phyloP scores from a whole-genome alignment of 352 stramenopile genomes.

The Phytopythium sindhum region DNA sequence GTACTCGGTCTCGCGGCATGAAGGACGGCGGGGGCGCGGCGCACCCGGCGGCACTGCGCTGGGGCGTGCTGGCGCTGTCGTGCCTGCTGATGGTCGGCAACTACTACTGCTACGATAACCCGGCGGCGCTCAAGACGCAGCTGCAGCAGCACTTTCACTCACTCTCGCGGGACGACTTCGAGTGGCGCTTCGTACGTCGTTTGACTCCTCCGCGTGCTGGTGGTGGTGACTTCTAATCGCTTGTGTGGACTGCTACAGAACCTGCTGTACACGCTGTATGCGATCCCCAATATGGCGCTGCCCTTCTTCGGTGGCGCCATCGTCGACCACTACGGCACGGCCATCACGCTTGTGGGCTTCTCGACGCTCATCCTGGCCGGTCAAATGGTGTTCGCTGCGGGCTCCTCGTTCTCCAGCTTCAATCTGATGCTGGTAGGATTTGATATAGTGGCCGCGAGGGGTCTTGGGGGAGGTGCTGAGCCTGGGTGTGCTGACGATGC shows the following conservation, averaged over 20 bases:
- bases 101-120: constrained; percentile 92
- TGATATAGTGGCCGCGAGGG: background rate
- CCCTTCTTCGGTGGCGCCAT: constrained; percentile 92
- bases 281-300: constrained; percentile 90
- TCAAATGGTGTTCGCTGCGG: constrained; percentile 87
- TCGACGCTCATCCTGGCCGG: constrained; percentile 76
- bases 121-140: constrained; percentile 82
- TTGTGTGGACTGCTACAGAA: constrained; percentile 42
- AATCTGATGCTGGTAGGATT: constrained; percentile 65
- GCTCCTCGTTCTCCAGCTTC: constrained; percentile 75
- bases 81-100: constrained; percentile 88
- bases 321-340: constrained; percentile 86
- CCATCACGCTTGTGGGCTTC: constrained; percentile 84
- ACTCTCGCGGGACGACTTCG: constrained; percentile 66
- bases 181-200: constrained; percentile 76
- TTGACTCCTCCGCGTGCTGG: background rate
- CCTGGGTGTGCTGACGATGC: constrained; percentile 11
- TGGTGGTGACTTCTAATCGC: background rate
- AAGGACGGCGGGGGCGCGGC: constrained; percentile 32
- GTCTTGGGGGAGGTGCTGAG: background rate
- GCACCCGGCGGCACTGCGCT: constrained; percentile 70
- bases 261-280: constrained; percentile 93
- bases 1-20: constrained; percentile 4
- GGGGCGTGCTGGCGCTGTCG: constrained; percentile 84
- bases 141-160: constrained; percentile 81